These are phyloP conservation scores for Hirsutella minnesotensis DNA, from an alignment of 2,329 filamentous ascomycete genomes.

Conservation along the genomic window DNA sequence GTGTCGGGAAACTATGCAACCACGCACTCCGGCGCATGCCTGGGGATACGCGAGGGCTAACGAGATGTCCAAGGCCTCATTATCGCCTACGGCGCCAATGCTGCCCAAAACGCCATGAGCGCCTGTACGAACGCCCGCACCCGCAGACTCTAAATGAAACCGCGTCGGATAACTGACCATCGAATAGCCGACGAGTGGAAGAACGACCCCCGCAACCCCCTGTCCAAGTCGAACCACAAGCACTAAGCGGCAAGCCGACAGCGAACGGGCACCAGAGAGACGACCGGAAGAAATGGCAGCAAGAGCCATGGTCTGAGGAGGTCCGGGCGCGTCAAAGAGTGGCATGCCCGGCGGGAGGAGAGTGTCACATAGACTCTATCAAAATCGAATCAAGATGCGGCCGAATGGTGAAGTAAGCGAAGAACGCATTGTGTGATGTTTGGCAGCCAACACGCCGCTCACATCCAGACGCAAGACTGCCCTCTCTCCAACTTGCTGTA, in stretches of 20 bases:
- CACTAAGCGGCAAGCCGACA: slow-evolving; percentile 26
- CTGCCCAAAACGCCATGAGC: slow-evolving; percentile 65
- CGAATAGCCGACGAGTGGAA: slow-evolving; percentile 77
- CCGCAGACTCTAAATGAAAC: not conserved
- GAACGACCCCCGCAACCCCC: slow-evolving; percentile 89
- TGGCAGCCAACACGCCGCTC: too few relatives aligned
- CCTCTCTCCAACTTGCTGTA: too few relatives aligned
- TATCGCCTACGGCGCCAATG: slow-evolving; percentile 87
- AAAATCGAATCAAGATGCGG: too few relatives aligned
- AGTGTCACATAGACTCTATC: too few relatives aligned
- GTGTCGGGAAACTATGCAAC: not conserved
- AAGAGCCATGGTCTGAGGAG: slow-evolving; percentile 6
- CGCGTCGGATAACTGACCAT: not conserved
- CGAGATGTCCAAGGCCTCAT: slow-evolving; percentile 50
- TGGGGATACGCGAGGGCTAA: not conserved
- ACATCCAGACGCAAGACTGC: too few relatives aligned
- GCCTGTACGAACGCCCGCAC: slow-evolving; percentile 45
- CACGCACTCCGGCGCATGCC: slow-evolving; percentile 1
- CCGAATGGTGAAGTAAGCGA: too few relatives aligned
- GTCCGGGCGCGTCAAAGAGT: not conserved
- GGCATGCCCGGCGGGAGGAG: too few relatives aligned
- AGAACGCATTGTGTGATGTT: too few relatives aligned
- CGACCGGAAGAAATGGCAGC: too few relatives aligned
- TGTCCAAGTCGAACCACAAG: slow-evolving; percentile 31
- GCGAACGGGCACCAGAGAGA: slow-evolving; percentile 9